A percentile compares a stretch with the other conserved stretches of the same genome.
Evolutionary conservation across 345 rosid species (phyloP).

Genomic region (Hypericum perforatum): DNA sequence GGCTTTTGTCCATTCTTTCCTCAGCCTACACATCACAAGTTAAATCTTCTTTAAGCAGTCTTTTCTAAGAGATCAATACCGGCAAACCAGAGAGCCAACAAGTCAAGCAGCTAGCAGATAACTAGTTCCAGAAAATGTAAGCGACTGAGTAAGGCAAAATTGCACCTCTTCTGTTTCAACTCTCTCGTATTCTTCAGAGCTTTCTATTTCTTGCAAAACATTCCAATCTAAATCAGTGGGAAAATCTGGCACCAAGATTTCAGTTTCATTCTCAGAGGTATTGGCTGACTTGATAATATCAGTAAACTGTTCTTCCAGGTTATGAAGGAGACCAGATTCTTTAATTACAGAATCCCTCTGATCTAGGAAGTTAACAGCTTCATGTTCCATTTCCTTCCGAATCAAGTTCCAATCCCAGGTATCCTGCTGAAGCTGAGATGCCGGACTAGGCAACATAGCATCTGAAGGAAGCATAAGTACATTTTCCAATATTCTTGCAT

Average conservation of each 20-base stretch:
- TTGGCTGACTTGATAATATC: conserved; percentile 27
- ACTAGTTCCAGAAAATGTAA: not conserved
- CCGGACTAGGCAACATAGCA: conserved; percentile 52
- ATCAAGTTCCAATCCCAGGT: conserved; percentile 81
- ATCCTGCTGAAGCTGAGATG: conserved; percentile 43
- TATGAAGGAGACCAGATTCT: conserved; percentile 39
- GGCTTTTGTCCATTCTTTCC: conserved; percentile 70
- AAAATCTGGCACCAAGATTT: conserved; percentile 27
- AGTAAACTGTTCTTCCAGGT: conserved; percentile 52
- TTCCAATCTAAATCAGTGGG: conserved; percentile 65
- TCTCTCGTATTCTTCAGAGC: conserved; percentile 60
- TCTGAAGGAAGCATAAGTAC: conserved; percentile 69
- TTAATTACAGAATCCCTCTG: not conserved
- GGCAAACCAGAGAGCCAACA: not conserved
- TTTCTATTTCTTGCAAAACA: conserved; percentile 50
- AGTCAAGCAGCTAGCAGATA: too few relatives aligned
- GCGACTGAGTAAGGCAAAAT: conserved; percentile 11
- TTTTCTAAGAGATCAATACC: conserved; percentile 3
- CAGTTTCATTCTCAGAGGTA: conserved; percentile 33
- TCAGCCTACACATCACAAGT: conserved; percentile 52
- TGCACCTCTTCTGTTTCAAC: conserved; percentile 82
- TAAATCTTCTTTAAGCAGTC: conserved; percentile 15
- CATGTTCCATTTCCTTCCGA: conserved; percentile 29
- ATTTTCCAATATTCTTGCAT: conserved; percentile 75
- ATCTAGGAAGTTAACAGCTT: not conserved